phyloP scores from a whole-genome alignment of 768 basidiomycete genomes.

The Tulasnella calospora region DNA sequence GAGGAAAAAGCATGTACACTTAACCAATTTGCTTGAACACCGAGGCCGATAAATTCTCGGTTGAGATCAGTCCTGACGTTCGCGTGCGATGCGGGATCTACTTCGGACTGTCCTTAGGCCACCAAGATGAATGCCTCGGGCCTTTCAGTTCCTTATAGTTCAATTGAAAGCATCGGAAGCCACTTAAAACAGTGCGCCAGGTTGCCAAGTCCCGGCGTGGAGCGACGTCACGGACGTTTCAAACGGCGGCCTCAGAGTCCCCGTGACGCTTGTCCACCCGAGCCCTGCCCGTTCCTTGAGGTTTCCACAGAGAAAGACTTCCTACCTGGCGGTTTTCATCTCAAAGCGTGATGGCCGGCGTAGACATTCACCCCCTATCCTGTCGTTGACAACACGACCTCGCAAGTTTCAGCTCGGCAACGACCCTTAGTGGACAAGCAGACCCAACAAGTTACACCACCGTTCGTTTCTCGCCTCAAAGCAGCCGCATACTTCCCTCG shows the following conservation, averaged over 20 bases:
- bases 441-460: not conserved
- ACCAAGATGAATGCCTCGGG: not conserved
- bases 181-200: not conserved
- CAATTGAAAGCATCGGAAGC: conserved; percentile 1
- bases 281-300: not conserved
- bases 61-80: not conserved
- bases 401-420: not conserved
- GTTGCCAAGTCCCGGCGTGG: not conserved
- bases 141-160: conserved; percentile 2
- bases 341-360: not conserved
- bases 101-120: conserved; percentile 7
- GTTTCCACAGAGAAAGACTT: conserved; percentile 2
- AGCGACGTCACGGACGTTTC: not conserved
- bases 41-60: not conserved
- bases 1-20: not conserved
- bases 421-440: not conserved
- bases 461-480: not conserved
- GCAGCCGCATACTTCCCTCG: not conserved
- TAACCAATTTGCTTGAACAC: not conserved
- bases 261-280: not conserved
- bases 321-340: conserved; percentile 5
- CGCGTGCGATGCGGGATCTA: not conserved
- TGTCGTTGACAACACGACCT: not conserved
- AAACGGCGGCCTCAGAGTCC: not conserved
- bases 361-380: not conserved